Base-by-base conservation (phyloP, 805 yeast species). In the Schwanniomyces occidentalis region DNA sequence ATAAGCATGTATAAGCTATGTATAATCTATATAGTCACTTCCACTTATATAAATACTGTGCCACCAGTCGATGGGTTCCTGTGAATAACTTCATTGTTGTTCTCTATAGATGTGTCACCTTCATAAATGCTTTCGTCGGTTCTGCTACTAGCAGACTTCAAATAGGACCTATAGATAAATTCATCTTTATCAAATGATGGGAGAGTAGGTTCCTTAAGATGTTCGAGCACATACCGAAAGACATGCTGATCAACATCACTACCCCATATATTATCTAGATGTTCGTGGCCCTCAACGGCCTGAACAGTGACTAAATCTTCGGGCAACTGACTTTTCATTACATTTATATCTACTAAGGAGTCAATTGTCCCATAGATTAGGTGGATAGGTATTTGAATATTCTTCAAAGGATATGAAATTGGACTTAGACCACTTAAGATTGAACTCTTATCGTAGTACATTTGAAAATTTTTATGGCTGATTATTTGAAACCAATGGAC, bases 401-500 rank as follows among this genome's bases (percentile, higher is more conserved):
- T 62, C 34, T 57, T 53, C 28, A 69, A 52, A 2, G 73, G 73
- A 35, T 68, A 69, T 30, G 59, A 55, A 15, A 63, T 52, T 1
- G 74, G 65, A 22, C 50, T 51, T 30, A 60, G 45, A n/a, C 58
- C 61, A 6, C 61, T 44, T 12, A 44, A 30, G 14, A 32, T 34
- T 6, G 44, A 28, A 20, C 29, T 32, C 7, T 52, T 21, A 27
- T 87, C 95, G 51, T 85, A 93, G 60, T 80, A 91, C 95, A 93
- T 84, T 58, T 90, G 96, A 58, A 91, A 90, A 30, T 76, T 73
- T 29, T 76, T 77, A 5, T 84, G 71, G 34, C 82, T 71, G 42
- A 91, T 85, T 34, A 91, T 90, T 61, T 88, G 96, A 51, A 88
- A 87, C 96, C 96, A 88, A 60, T 88, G 96, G n/a, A 89, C 97